Evolutionary conservation across 345 rosid species (phyloP).

Genomic region (Zanthoxylum bungeanum): DNA sequence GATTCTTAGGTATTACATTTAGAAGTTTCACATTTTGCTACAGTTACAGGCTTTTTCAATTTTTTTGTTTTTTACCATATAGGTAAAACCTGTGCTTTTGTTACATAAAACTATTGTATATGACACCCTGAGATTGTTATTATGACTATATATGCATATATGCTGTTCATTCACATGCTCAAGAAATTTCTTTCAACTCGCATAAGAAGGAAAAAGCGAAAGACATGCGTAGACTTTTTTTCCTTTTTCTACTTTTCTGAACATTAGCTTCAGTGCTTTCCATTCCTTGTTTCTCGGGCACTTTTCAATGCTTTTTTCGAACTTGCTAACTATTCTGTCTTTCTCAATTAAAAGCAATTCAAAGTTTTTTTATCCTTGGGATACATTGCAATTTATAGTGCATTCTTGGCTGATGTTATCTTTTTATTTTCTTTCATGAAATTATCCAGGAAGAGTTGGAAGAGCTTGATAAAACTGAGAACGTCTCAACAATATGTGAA

Average conservation of each 20-base stretch:
- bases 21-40: no score
- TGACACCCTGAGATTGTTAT: constrained; percentile 3
- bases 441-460: constrained; percentile 67
- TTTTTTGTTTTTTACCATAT: neutral
- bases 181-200: neutral
- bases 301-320: neutral
- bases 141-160: neutral
- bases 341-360: constrained; percentile 1
- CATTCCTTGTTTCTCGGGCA: neutral
- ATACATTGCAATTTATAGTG: neutral
- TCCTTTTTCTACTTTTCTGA: no score
- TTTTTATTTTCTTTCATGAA: constrained; percentile 5
- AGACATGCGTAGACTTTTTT: no score
- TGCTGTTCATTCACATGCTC: neutral
- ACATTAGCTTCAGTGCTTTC: neutral
- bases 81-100: neutral
- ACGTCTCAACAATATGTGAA: constrained; percentile 46
- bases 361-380: neutral
- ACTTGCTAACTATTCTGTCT: neutral
- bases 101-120: neutral
- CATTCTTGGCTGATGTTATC: neutral
- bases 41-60: neutral
- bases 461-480: constrained; percentile 44
- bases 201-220: neutral
- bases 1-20: neutral